phyloP scores from a whole-genome alignment of 116 monocot species.

The Phalaenopsis hybrid region DNA sequence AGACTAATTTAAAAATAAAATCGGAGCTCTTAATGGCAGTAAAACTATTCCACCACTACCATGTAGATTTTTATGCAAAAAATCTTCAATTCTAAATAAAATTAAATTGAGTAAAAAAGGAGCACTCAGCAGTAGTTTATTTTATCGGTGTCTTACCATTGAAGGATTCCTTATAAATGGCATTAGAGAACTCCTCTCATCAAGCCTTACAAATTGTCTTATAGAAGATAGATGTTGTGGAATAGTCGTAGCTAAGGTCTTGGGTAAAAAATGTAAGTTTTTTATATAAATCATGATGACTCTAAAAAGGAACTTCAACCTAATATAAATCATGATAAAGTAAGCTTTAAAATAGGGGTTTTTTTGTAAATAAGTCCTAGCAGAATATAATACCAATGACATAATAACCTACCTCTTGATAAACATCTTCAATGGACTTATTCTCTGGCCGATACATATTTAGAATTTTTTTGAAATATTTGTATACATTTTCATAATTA shows the following conservation, averaged over 20 bases:
- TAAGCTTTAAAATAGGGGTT: neutral
- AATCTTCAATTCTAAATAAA: too few relatives aligned
- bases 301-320: slow-evolving; percentile 62
- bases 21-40: too few relatives aligned
- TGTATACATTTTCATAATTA: slow-evolving; percentile 47
- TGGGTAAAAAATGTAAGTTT: slow-evolving; percentile 92
- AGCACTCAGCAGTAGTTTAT: neutral
- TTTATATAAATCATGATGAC: slow-evolving; percentile 78
- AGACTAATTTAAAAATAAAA: too few relatives aligned
- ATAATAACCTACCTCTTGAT: slow-evolving; percentile 30
- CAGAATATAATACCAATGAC: neutral
- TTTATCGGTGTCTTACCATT: slow-evolving; percentile 8
- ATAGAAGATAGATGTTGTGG: slow-evolving; percentile 32
- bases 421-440: slow-evolving; percentile 52
- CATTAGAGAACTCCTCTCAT: slow-evolving; percentile 58
- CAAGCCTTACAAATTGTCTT: slow-evolving; percentile 36
- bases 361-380: neutral
- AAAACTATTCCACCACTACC: too few relatives aligned
- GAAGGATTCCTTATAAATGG: slow-evolving; percentile 26
- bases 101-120: neutral
- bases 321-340: slow-evolving; percentile 5
- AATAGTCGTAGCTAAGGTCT: slow-evolving; percentile 34
- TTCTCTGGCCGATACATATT: slow-evolving; percentile 61
- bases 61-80: too few relatives aligned
- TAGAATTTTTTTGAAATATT: slow-evolving; percentile 58